Conservation (phyloP, 1,139 yeast species). For the Debaryomyces fabryi region DNA sequence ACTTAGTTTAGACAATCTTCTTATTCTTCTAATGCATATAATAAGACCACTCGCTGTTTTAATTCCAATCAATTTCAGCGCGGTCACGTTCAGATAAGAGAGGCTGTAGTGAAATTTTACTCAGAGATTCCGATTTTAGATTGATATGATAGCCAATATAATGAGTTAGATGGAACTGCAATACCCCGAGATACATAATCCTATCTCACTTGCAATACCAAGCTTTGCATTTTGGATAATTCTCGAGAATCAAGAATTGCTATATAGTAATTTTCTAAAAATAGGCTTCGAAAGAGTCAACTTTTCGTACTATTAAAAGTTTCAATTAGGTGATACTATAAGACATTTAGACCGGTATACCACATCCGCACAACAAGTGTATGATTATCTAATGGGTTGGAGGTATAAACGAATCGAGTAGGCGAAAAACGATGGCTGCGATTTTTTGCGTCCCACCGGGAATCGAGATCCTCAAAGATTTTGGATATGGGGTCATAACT, state of each 20-base stretch:
- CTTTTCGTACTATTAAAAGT: background rate
- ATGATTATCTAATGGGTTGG: background rate
- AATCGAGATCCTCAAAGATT: background rate
- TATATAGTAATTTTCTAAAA: background rate
- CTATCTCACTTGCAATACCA: background rate
- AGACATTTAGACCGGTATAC: background rate
- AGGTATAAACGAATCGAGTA: background rate
- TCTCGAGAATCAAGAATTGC: background rate
- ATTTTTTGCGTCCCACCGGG: background rate
- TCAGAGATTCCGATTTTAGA: background rate
- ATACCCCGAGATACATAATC: background rate
- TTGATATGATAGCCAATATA: background rate
- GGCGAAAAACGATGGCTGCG: background rate
- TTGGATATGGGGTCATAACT: background rate
- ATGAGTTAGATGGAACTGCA: background rate
- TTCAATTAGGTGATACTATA: background rate
- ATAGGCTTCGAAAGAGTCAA: background rate
- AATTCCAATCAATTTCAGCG: background rate
- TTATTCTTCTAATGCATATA: background rate
- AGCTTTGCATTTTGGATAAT: too few species aligned
- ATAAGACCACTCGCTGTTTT: background rate
- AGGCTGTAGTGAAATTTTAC: background rate
- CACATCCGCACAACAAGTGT: background rate
- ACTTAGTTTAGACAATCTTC: background rate
- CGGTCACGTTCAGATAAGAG: conserved; percentile 7